Evolutionary conservation across 495 filamentous ascomycete species (phyloP), one percentile per base, ranked within the genome.

Genomic region (Talaromyces adpressus): DNA sequence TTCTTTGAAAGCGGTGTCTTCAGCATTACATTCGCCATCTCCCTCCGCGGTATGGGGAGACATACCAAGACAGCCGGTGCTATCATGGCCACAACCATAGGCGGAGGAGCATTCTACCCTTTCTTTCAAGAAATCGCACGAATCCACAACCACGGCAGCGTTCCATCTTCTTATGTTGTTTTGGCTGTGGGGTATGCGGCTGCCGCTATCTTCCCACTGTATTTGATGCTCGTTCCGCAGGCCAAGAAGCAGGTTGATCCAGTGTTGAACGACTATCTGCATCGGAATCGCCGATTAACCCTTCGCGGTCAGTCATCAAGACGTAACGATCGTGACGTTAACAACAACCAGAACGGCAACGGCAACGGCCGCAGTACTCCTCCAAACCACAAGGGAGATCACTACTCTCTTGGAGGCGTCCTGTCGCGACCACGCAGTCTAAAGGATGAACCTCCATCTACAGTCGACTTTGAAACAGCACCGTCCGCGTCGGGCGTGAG

Each of bases 181-280:
- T 71, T 85, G 6, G 75, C 88, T 8, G 86, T 87, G 4, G 68
- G 83, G 9, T 88, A 85, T 59, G 76, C 81, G 1, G 79, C 78
- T 23, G 85, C 84, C 1, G 71, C 78, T 4, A 67, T 87, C 6
- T 86, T 87, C 69, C 86, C 88, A 0, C 4, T 88, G 0, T 88
- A 86, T 70, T 71, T 89, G 32, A 85, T 85, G 61, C 23, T 82
- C 2, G 72, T 81, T 8, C 79, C 81, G 2, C 75, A 73, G 5
- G 89, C 84, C n/a, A 80, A 83, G 69, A 78, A 81, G 63, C 82
- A 89, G 65, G 81, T 86, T 12, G 87, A 88, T 70, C 83, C 84
- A 0, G 75, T 83, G 1, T 75, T 76, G 7, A 75, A 79, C 56
- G 78, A 81, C 62, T 74, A 76, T 52, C 72, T 79, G 5, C 75